phyloP scores from a whole-genome alignment of 345 rosid genomes.

The Pseudoturritis turrita region DNA sequence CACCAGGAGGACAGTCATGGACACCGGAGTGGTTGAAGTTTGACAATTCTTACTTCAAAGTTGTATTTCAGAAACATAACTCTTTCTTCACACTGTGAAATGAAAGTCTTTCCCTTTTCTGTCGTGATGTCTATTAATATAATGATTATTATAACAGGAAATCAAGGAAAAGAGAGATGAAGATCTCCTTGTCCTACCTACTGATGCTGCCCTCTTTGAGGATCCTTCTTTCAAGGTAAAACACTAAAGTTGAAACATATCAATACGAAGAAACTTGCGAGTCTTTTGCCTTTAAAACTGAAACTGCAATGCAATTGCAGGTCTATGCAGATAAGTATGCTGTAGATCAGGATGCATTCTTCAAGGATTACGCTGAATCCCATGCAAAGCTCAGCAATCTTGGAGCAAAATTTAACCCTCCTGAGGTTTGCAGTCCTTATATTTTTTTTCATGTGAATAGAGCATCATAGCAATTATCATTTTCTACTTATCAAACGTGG shows the following conservation, averaged over 20 bases:
- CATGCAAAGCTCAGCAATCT: slow-evolving; percentile 93
- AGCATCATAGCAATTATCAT: slow-evolving; percentile 11
- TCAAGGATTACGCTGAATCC: slow-evolving; percentile 90
- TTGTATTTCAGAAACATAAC: slow-evolving; percentile 29
- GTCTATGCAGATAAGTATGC: slow-evolving; percentile 91
- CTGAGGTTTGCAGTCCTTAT: slow-evolving; percentile 58
- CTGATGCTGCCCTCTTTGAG: slow-evolving; percentile 89
- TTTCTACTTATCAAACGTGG: background rate
- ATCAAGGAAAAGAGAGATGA: slow-evolving; percentile 75
- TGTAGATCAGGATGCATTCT: slow-evolving; percentile 75
- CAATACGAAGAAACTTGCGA: slow-evolving; percentile 2
- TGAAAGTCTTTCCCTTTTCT: background rate
- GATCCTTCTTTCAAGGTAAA: slow-evolving; percentile 88
- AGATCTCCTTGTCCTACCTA: slow-evolving; percentile 84
- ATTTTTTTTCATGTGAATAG: slow-evolving; percentile 38
- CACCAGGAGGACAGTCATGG: slow-evolving; percentile 99
- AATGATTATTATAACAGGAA: slow-evolving; percentile 41
- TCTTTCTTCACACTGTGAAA: background rate
- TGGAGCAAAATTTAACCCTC: slow-evolving; percentile 91
- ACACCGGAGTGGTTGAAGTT: slow-evolving; percentile 92
- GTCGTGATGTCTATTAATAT: slow-evolving; percentile 1
- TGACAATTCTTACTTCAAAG: slow-evolving; percentile 96
- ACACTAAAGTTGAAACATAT: background rate
- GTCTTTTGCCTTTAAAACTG: slow-evolving; percentile 7
- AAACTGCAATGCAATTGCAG: slow-evolving; percentile 36